A percentile compares a stretch with the other conserved stretches of the same genome.
These are phyloP conservation scores for Anthracocystis walkeri DNA, from an alignment of 1,284 basidiomycete genomes.

Conservation along the genomic window DNA sequence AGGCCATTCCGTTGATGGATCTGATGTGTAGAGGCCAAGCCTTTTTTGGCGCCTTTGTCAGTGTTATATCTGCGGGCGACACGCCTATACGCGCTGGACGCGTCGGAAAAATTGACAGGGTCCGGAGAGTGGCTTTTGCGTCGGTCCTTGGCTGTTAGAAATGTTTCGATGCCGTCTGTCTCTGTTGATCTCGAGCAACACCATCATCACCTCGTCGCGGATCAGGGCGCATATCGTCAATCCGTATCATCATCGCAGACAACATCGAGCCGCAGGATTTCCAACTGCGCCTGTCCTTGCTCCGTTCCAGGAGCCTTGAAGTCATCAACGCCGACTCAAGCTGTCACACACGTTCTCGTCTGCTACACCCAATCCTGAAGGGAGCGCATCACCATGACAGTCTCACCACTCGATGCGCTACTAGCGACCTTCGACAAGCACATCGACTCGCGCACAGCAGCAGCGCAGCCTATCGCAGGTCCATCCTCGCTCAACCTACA, in stretches of 20 bases:
- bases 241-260: too few relatives aligned
- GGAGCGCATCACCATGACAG: constrained; percentile 15
- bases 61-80: constrained; percentile 8
- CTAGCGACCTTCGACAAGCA: constrained; percentile 36
- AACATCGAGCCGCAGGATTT: too few relatives aligned
- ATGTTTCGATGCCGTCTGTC: background rate
- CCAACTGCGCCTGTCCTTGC: too few relatives aligned
- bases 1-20: too few relatives aligned
- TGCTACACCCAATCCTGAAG: background rate
- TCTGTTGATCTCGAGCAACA: background rate
- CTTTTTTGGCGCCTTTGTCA: background rate
- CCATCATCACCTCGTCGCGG: background rate
- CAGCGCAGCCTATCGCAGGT: constrained; percentile 23
- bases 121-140: constrained; percentile 7
- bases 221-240: background rate
- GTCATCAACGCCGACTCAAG: background rate
- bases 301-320: too few relatives aligned
- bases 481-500: constrained; percentile 17
- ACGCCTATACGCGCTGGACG: constrained; percentile 26
- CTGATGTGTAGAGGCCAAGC: background rate
- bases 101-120: constrained; percentile 25
- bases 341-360: background rate
- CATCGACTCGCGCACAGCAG: constrained; percentile 27
- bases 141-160: too few relatives aligned
- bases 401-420: constrained; percentile 35